Percentiles rank a stretch among this genome's conserved stretches.
phyloP scores from a whole-genome alignment of 768 basidiomycete species.

The Pleurotus djamor region DNA sequence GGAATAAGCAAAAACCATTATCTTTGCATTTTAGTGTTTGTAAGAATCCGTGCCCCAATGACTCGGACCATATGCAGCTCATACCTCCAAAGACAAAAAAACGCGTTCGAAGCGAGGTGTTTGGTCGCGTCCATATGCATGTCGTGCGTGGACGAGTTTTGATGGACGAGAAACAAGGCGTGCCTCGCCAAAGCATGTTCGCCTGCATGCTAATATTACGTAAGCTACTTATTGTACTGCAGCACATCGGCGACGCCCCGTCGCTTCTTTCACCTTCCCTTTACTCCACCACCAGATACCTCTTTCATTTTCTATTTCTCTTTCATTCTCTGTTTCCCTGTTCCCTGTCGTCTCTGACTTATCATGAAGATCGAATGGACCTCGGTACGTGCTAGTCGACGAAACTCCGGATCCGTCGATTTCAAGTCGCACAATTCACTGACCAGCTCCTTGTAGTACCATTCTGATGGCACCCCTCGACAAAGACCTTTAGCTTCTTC shows the following conservation, averaged over 20 bases:
- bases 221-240: not conserved
- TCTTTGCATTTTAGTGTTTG: no score
- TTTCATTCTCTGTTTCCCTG: not conserved
- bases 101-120: not conserved
- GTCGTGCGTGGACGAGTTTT: not conserved
- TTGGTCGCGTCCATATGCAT: not conserved
- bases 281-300: not conserved
- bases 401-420: constrained; percentile 8
- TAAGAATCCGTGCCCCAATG: not conserved
- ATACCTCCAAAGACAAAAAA: not conserved
- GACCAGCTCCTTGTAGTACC: constrained; percentile 25
- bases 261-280: not conserved
- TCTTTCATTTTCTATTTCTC: not conserved
- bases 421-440: not conserved
- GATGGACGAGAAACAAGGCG: not conserved
- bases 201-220: not conserved
- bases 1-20: not conserved
- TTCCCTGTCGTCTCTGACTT: constrained; percentile 8
- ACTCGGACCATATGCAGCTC: not conserved
- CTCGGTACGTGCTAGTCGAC: constrained; percentile 26
- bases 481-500: constrained; percentile 50
- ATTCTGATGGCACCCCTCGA: constrained; percentile 39
- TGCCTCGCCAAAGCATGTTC: no score
- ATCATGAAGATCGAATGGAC: constrained; percentile 56
- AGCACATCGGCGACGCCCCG: not conserved